Percentiles rank a stretch among this genome's conserved stretches.
Evolutionary conservation across 2,329 filamentous ascomycete genomes (phyloP).

Genomic region (Pseudocercospora fuligena): DNA sequence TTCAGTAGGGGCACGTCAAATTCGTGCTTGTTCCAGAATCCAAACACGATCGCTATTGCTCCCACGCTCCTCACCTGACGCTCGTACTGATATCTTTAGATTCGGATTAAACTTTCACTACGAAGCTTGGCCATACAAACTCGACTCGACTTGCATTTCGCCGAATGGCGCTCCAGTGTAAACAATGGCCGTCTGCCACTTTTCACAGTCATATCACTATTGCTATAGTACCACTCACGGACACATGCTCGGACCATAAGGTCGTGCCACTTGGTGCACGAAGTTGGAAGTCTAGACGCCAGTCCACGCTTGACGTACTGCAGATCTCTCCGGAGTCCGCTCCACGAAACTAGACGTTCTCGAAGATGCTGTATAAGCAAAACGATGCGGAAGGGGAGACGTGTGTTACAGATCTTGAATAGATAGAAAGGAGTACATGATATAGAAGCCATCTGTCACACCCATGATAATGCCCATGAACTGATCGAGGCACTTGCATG

Average conservation of each 20-base stretch:
- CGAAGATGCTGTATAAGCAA: neutral
- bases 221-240: neutral
- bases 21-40: too few species aligned
- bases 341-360: neutral
- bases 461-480: neutral
- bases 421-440: neutral
- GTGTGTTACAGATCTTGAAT: neutral
- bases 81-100: too few species aligned
- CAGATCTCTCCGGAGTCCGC: neutral
- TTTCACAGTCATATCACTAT: too few species aligned
- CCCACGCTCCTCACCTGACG: too few species aligned
- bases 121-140: neutral
- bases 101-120: neutral
- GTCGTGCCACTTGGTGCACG: neutral
- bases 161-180: too few species aligned
- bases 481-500: neutral
- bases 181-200: too few species aligned
- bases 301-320: neutral
- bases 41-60: too few species aligned
- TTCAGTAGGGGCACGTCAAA: too few species aligned
- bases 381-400: neutral
- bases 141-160: too few species aligned
- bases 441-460: neutral
- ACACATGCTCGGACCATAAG: neutral
- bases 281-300: neutral